phyloP scores from a whole-genome alignment of 768 basidiomycete genomes.

The Xerocomellus chrysenteron region DNA sequence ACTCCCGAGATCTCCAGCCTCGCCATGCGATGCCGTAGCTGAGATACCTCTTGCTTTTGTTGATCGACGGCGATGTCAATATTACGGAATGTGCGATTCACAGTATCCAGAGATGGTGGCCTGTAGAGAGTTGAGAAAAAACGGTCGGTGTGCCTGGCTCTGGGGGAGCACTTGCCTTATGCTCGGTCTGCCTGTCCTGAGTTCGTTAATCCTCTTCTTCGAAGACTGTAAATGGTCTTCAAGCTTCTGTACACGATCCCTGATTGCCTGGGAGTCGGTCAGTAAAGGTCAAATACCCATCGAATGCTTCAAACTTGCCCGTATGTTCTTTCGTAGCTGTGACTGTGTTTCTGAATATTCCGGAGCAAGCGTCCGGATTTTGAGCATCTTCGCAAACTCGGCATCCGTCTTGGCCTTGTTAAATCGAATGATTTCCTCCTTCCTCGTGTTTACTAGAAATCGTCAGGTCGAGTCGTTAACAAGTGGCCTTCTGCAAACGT shows the following conservation, averaged over 20 bases:
- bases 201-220: constrained; percentile 65
- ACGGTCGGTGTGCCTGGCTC: not conserved
- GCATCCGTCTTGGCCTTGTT: constrained; percentile 74
- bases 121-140: constrained; percentile 39
- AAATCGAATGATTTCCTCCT: constrained; percentile 82
- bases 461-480: not conserved
- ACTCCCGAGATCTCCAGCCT: constrained; percentile 44
- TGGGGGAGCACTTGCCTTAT: constrained; percentile 49
- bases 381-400: constrained; percentile 75
- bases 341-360: constrained; percentile 85
- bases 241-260: constrained; percentile 73
- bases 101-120: constrained; percentile 80
- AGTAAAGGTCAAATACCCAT: constrained; percentile 2
- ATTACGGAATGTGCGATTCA: constrained; percentile 80
- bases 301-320: constrained; percentile 45
- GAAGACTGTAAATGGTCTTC: constrained; percentile 69
- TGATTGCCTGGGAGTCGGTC: constrained; percentile 49
- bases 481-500: constrained; percentile 6
- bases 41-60: constrained; percentile 53
- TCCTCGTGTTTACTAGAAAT: constrained; percentile 67
- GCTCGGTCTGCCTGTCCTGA: constrained; percentile 58
- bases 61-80: constrained; percentile 72
- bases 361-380: constrained; percentile 76
- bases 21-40: constrained; percentile 51
- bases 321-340: constrained; percentile 66